Base-by-base conservation (phyloP, 140 eudicot species). In the Stevia rebaudiana region DNA sequence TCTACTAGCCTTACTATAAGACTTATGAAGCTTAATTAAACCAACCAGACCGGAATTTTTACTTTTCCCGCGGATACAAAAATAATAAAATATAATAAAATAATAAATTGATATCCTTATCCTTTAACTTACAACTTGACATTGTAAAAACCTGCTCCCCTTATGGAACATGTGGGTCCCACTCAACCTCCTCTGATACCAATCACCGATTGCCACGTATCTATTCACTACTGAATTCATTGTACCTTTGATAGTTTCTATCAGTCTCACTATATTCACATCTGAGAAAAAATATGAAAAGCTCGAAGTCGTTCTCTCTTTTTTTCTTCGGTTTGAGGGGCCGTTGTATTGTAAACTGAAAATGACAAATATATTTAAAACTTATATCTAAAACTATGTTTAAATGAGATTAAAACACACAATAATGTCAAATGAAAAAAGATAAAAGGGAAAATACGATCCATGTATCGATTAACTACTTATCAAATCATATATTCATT, bases 121-220 rank as follows among this genome's bases (percentile, higher is more conserved):
- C 77, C 24, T 40, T 9, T 22, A 28, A 23, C 11, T 47, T 61
- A 5, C 77, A 63, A 63, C 67, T 53, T 72, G 72, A 53, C 31
- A 43, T 17, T 37, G 43, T 71, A 61, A 61, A n/a, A 37, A 72
- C 49, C 77, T 72, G 49, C 77, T 51, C 77, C 76, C 16, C 30
- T 69, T 41, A 63, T 31, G 50, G 40, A 50, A 61, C 11, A 13
- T 18, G 62, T 1, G 2, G 77, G 49, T 6, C 77, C 75, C 70
- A 10, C 1, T 3, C 48, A 11, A 54, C 77, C 72, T 30, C 78
- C n/a, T 22, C 18, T 11, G 8, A 0, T 2, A 30, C 78, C 8
- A 72, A 73, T 64, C 35, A 19, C 31, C 21, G 5, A 8, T 15
- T 44, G 72, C 39, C 78, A 54, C 60, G 72, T 73, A 67, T 43